phyloP scores from a whole-genome alignment of 306 rosid genomes.

The Lathyrus sativus region DNA sequence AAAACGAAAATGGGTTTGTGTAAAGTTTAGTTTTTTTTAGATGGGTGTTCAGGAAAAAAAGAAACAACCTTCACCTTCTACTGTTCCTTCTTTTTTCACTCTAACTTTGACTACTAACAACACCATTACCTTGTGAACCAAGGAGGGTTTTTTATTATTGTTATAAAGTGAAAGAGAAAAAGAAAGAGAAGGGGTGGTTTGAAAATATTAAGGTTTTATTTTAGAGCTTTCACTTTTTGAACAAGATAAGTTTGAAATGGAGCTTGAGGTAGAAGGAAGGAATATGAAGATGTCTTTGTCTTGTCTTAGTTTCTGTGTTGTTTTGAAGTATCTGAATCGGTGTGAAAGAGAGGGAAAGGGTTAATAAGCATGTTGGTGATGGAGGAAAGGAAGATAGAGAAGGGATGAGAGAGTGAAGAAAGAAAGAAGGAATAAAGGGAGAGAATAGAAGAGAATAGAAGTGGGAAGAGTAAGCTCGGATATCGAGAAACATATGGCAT shows the following conservation, averaged over 20 bases:
- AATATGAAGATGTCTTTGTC: constrained; percentile 32
- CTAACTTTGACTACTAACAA: neutral
- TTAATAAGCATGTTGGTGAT: constrained; percentile 41
- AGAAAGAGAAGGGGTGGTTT: constrained; percentile 1
- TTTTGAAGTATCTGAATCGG: constrained; percentile 8
- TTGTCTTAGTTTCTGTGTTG: neutral
- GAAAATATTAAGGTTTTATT: neutral
- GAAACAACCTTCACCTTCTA: constrained; percentile 28
- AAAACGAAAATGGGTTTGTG: constrained; percentile 2
- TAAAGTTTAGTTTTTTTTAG: constrained; percentile 19
- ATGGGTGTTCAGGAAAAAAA: neutral
- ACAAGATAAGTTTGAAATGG: constrained; percentile 31
- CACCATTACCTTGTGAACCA: constrained; percentile 19
- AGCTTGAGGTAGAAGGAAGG: constrained; percentile 51
- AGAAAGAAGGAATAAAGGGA: constrained; percentile 32
- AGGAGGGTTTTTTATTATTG: neutral
- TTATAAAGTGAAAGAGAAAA: neutral
- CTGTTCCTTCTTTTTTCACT: neutral
- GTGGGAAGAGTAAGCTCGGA: constrained; percentile 36
- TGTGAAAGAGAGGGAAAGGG: constrained; percentile 35
- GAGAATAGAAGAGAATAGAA: neutral
- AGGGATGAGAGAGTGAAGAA: too few species aligned
- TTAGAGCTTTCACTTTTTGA: constrained; percentile 27
- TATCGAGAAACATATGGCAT: constrained; percentile 57
- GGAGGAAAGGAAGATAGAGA: neutral